Evolutionary conservation across 108 stramenopile species (phyloP).

Genomic region (Nannochloropsis gaditana): DNA sequence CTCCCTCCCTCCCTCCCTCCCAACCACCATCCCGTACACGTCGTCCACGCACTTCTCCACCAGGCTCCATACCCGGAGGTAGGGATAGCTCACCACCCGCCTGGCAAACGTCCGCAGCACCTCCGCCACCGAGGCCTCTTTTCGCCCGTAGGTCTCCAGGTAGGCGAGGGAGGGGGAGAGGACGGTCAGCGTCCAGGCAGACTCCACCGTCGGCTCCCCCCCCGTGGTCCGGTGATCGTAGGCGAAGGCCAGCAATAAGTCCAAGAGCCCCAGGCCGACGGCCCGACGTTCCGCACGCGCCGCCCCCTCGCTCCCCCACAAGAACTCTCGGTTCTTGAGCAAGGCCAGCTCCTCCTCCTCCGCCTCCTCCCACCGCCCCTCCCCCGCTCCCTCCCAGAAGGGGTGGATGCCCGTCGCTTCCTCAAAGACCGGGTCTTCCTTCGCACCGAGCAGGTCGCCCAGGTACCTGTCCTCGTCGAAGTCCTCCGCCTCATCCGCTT

Average conservation of each 20-base stretch:
- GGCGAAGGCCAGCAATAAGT: conserved; percentile 74
- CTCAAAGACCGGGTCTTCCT: conserved; percentile 54
- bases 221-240: conserved; percentile 82
- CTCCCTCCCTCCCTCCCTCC: not conserved
- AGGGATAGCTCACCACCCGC: conserved; percentile 76
- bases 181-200: conserved; percentile 76
- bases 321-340: not conserved
- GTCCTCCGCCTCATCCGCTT: conserved; percentile 61
- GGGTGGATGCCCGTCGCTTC: conserved; percentile 63
- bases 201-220: conserved; percentile 83
- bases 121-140: conserved; percentile 6
- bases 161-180: conserved; percentile 71
- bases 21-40: conserved; percentile 57
- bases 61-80: conserved; percentile 65
- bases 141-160: conserved; percentile 60
- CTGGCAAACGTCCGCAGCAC: conserved; percentile 53
- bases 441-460: conserved; percentile 55
- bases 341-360: not conserved
- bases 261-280: conserved; percentile 57
- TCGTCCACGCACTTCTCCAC: conserved; percentile 47
- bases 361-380: not conserved
- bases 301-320: not conserved
- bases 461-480: conserved; percentile 72
- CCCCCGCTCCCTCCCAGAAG: conserved; percentile 56
- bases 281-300: not conserved